phyloP scores from a whole-genome alignment of 257 asterid species.

The Jacaranda mimosifolia region DNA sequence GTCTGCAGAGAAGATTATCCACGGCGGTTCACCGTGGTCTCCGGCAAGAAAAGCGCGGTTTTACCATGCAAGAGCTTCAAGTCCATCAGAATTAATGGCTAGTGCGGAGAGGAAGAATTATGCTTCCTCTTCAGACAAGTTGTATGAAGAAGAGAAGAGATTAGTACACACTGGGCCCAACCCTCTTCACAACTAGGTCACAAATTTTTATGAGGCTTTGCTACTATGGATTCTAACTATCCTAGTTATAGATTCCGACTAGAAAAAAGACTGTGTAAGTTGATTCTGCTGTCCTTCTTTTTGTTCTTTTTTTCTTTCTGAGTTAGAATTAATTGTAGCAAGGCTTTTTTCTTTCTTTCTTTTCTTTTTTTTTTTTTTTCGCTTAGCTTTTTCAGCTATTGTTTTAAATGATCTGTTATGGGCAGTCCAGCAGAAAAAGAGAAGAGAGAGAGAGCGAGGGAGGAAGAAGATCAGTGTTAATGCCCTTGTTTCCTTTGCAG shows the following conservation, averaged over 20 bases:
- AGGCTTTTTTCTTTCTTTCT: conserved; percentile 21
- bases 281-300: conserved; percentile 24
- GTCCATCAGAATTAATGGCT: neutral
- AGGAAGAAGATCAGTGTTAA: conserved; percentile 29
- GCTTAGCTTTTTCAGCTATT: conserved; percentile 35
- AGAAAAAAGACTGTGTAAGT: conserved; percentile 30
- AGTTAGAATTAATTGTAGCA: conserved; percentile 58
- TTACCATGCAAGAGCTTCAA: conserved; percentile 40
- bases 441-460: neutral
- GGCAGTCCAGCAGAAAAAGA: neutral
- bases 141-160: conserved; percentile 57
- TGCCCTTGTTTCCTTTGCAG: conserved; percentile 41
- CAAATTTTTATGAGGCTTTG: conserved; percentile 27
- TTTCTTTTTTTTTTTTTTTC: neutral
- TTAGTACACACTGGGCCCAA: conserved; percentile 67
- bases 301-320: conserved; percentile 27
- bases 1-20: conserved; percentile 30
- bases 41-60: conserved; percentile 52
- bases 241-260: conserved; percentile 31
- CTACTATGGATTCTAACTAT: conserved; percentile 43
- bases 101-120: neutral
- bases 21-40: conserved; percentile 40
- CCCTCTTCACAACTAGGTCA: conserved; percentile 60
- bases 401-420: conserved; percentile 35
- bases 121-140: neutral